Evolutionary conservation across 495 filamentous ascomycete species (phyloP), one percentile per base, ranked within the genome.

Genomic region (Aspergillus heteromorphus): DNA sequence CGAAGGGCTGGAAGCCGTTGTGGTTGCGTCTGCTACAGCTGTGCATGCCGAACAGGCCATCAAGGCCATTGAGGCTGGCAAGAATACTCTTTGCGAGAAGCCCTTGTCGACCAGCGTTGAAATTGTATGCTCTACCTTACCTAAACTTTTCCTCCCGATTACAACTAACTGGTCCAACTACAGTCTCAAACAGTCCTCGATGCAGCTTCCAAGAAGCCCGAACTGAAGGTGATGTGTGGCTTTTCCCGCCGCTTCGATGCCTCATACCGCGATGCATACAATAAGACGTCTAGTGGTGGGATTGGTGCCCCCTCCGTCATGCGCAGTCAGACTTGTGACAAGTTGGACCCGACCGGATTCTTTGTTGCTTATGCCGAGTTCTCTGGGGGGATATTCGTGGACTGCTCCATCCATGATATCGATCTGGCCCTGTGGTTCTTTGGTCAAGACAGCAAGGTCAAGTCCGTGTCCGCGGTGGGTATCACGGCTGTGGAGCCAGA

Each of bases 361-460:
- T 83, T 79, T 54, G 77, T 84, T 29, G 73, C 71, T 6, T 83
- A 83, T 63, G 77, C 80, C 16, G 68, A 77, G 45, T 77, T 73
- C 66, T 74, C 68, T 11, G 81, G 81, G 25, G 81, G 80, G 0
- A 95, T 82, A 53, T 84, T 84, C 50, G 80, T 83, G 14, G 80
- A 83, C 66, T 79, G 75, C 66, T 69, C 66, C 7, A 79, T 83
- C 55, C 80, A 83, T 61, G 80, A 83, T 48, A 82, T 83, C 56
- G 80, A 83, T 54, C 72, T 83, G 0, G 65, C 77, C 0, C 68
- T 83, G 20, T 83, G 78, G 79, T 83, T 80, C 70, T 80, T 82
- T 62, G 76, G 76, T 10, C 59, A 77, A 40, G 70, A 77, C n/a
- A 58, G 64, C 40, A 65, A 64, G 23, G 70, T 76, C 40, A 83